Evolutionary conservation across 257 asterid genomes (phyloP).

Genomic region (Knoxia roxburghii): DNA sequence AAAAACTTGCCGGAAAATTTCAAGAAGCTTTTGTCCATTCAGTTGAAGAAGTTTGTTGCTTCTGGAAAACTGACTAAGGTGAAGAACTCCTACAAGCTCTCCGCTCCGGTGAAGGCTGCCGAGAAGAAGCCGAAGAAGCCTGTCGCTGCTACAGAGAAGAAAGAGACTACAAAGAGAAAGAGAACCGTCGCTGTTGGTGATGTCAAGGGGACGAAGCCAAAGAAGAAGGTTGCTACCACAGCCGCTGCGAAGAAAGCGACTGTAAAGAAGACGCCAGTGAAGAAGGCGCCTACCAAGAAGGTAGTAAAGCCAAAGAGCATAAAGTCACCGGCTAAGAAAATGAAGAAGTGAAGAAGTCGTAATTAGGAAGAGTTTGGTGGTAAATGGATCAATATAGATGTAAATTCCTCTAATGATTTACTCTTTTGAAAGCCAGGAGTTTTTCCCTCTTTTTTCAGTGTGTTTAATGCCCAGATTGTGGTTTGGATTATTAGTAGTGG

Average conservation of each 20-base stretch:
- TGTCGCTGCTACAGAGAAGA: background rate
- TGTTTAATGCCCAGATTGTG: constrained; percentile 3
- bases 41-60: constrained; percentile 63
- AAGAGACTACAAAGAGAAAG: constrained; percentile 10
- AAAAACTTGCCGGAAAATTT: constrained; percentile 58
- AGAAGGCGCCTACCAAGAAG: background rate
- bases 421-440: background rate
- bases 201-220: constrained; percentile 12
- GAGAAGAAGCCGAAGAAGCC: constrained; percentile 9
- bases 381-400: background rate
- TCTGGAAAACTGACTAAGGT: constrained; percentile 59
- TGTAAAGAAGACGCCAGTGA: constrained; percentile 18
- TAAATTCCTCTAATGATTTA: constrained; percentile 1
- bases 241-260: background rate
- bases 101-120: background rate
- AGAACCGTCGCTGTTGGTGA: background rate
- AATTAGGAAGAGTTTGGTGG: background rate
- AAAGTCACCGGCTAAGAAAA: constrained; percentile 21
- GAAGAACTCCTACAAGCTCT: constrained; percentile 55
- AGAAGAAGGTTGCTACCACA: background rate
- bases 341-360: constrained; percentile 7
- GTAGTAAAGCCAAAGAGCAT: constrained; percentile 16
- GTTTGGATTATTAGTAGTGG: background rate
- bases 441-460: background rate
- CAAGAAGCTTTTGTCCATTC: constrained; percentile 55